Base-by-base conservation (phyloP, 2,329 filamentous ascomycete species). In the Orbilia oligospora region DNA sequence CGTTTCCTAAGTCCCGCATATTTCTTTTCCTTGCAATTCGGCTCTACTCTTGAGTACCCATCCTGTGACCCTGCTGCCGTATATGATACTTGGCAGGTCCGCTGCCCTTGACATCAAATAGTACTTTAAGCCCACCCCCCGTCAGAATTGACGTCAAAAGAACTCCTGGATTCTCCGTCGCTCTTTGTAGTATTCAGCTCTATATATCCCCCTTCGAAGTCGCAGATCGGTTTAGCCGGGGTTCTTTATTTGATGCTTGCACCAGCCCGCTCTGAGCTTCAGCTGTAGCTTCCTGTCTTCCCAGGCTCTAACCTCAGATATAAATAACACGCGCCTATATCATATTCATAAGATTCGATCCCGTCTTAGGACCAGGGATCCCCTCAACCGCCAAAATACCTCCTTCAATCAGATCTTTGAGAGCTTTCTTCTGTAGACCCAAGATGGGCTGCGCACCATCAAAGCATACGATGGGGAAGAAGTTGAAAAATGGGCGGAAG, bases 401-500 rank as follows among this genome's bases (percentile, higher is more conserved):
- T n/a, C 67, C 67, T 27, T 71, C 67, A 20, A 78, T 61, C 30
- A 78, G 24, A 63, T 68, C 58, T 53, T 55, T 77, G 16, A 41
- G 58, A 46, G 53, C 61, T 27, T 44, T 71, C 18, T 68, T 71
- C 27, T 51, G 61, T 56, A 71, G 65, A 69, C 49, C 63, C 12
- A 78, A 72, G 36, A 78, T 78, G 75, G 75, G 75, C 53, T 78
- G 75, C 55, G 68, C 75, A 27, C 33, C 75, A 38, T 78, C 75
- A 6, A 78, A 78, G 48, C 53, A 78, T 14, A 65, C 66, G 22
- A n/a, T 72, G 16, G 64, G 75, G 30, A 67, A 51, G 46, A 61
- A 64, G 53, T 24, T 49, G 22, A 72, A 71, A n/a, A 38, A n/a
- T 22, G 63, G 24, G 14, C 53, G 68, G 36, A 78, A 55, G 41